Evolutionary conservation across 2,329 filamentous ascomycete species (phyloP).

Genomic region (Aspergillus sp.): DNA sequence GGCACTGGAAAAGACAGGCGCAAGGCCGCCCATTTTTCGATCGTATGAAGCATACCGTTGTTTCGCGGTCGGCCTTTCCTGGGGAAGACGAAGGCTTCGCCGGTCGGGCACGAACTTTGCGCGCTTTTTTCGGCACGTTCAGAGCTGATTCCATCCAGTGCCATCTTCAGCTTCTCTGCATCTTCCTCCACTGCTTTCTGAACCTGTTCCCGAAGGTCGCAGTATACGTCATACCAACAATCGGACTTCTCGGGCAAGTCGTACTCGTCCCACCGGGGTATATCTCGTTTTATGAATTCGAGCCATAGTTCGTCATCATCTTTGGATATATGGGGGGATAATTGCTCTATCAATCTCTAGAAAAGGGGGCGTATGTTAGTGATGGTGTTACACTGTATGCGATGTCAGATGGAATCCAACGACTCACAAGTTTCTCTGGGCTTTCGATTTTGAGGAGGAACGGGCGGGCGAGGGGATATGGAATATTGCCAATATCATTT

Average conservation of each 20-base stretch:
- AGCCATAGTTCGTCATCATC: conserved; percentile 72
- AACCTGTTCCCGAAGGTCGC: conserved; percentile 59
- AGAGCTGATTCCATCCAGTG: conserved; percentile 54
- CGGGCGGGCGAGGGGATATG: conserved; percentile 60
- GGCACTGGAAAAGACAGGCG: conserved; percentile 14
- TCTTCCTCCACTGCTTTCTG: conserved; percentile 54
- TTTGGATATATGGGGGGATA: conserved; percentile 70
- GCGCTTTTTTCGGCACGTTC: conserved; percentile 55
- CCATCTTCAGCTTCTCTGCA: conserved; percentile 53
- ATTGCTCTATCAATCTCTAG: conserved; percentile 60
- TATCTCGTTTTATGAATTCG: conserved; percentile 71
- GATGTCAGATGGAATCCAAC: neutral
- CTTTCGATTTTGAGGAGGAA: conserved; percentile 69
- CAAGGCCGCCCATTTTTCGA: conserved; percentile 26
- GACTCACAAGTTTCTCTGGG: conserved; percentile 64
- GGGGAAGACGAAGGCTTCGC: conserved; percentile 22
- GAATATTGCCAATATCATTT: conserved; percentile 66
- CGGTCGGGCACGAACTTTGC: conserved; percentile 52
- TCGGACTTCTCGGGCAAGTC: conserved; percentile 61
- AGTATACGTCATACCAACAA: conserved; percentile 76
- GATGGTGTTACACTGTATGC: neutral
- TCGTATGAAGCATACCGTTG: conserved; percentile 28
- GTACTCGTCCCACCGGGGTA: conserved; percentile 63
- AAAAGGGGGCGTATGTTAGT: conserved; percentile 3
- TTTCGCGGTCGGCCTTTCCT: conserved; percentile 21